A percentile compares a stretch with the other conserved stretches of the same genome.
These are phyloP conservation scores for Blastobotrys chiropterorum DNA, from an alignment of 805 yeast genomes.

Conservation along the genomic window DNA sequence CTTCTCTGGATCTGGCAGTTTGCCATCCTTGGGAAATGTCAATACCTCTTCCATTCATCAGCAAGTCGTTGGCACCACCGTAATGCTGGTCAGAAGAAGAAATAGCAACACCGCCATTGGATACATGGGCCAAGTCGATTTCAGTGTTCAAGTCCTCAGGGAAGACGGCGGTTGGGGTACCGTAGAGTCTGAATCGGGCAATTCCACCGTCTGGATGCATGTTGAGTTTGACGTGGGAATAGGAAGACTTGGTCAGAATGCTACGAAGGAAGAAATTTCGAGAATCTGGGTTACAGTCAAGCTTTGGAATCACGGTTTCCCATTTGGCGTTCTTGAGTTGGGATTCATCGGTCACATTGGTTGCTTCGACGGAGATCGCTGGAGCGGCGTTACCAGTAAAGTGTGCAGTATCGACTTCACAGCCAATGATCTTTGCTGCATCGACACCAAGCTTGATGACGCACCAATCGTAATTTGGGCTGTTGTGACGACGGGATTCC, in stretches of 20 bases:
- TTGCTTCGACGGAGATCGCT: slow-evolving; percentile 74
- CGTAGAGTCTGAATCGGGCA: slow-evolving; percentile 88
- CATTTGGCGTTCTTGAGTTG: slow-evolving; percentile 39
- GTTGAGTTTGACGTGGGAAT: slow-evolving; percentile 74
- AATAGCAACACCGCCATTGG: slow-evolving; percentile 85
- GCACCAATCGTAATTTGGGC: slow-evolving; percentile 82
- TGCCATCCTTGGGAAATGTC: slow-evolving; percentile 99
- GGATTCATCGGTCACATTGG: slow-evolving; percentile 30
- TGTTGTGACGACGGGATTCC: slow-evolving; percentile 95
- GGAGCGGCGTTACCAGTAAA: slow-evolving; percentile 97
- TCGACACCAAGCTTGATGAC: slow-evolving; percentile 76
- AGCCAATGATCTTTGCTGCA: slow-evolving; percentile 69
- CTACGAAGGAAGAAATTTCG: slow-evolving; percentile 58
- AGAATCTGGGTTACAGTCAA: slow-evolving; percentile 85
- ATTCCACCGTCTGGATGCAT: slow-evolving; percentile 99
- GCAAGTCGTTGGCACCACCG: slow-evolving; percentile 82
- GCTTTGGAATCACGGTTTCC: slow-evolving; percentile 62
- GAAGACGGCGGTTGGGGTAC: slow-evolving; percentile 65
- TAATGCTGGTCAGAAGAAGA: slow-evolving; percentile 86
- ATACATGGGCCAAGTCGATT: slow-evolving; percentile 73
- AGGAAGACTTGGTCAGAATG: slow-evolving; percentile 51
- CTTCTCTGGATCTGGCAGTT: slow-evolving; percentile 79
- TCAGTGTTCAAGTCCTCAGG: slow-evolving; percentile 42
- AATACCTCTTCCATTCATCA: slow-evolving; percentile 88
- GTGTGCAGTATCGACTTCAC: slow-evolving; percentile 88